Evolutionary conservation across 345 rosid genomes (phyloP), one percentile per base, ranked within the genome.

Genomic region (Luvunga scandens): DNA sequence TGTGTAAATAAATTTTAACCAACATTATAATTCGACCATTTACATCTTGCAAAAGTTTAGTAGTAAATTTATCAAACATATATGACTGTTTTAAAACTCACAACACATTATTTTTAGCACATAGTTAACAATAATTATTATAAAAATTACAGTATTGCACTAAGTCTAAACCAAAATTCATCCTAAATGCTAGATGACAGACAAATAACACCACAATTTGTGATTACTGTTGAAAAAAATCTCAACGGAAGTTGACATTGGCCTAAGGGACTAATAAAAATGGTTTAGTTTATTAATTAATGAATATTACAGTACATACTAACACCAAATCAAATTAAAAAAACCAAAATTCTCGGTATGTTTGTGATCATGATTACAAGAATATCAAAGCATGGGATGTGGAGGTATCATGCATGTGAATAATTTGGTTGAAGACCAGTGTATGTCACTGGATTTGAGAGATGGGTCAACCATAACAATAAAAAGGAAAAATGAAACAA

Each of bases 371-470:
- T 24, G 62, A 24, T 68, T 71, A 66, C 42, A 66, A 55, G 76
- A 71, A 64, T 28, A 78, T 78, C 73, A 53, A 63, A 70, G 63
- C 28, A 69, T 79, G 48, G 69, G 82, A 82, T 72, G 66, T 67
- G 79, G 73, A 82, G 69, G 50, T 25, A 78, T 80, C 75, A 71
- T 74, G 50, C 55, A 39, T 38, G 27, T 56, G 69, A 73, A 79
- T 79, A 78, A 73, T 85, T 82, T 82, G 72, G 48, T 55, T 67
- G 80, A 78, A 76, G 62, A 69, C 83, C 39, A 71, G 72, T 71
- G 73, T 75, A 77, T 68, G 39, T 78, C 90, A 88, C 91, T 85
- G 87, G 91, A 69, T 84, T 81, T 36, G 14, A 75, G 78, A 57
- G 75, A 79, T 71, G 22, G 67, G 85, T 83, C 83, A 83, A 79